Evolutionary conservation across 371 early-diverging fungal genomes (phyloP).

Genomic region (Sporodiniella umbellata): DNA sequence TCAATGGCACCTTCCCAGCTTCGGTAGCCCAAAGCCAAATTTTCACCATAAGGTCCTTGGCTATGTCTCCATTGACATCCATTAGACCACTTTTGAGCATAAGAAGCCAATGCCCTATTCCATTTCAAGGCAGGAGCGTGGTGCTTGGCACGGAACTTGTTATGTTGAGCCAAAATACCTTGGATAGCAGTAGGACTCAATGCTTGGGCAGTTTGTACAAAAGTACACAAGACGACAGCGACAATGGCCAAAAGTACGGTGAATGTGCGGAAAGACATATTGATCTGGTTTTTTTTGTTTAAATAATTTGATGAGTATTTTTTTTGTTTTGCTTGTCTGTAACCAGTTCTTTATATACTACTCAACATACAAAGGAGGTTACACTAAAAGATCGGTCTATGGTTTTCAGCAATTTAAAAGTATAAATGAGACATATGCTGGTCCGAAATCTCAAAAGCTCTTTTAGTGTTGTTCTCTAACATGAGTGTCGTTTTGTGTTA

Average conservation of each 20-base stretch:
- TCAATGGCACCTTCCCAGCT: slow-evolving; percentile 19
- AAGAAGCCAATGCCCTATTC: slow-evolving; percentile 34
- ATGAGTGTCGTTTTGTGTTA: too few relatives aligned
- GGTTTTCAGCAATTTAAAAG: too few relatives aligned
- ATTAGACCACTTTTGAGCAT: slow-evolving; percentile 42
- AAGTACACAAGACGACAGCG: slow-evolving; percentile 6
- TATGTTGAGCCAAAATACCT: slow-evolving; percentile 34
- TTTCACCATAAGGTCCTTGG: slow-evolving; percentile 33
- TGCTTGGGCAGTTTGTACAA: slow-evolving; percentile 7
- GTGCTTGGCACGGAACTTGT: slow-evolving; percentile 42
- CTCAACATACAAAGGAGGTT: too few relatives aligned
- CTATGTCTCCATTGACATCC: slow-evolving; percentile 41
- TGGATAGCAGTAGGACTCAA: neutral
- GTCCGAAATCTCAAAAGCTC: too few relatives aligned
- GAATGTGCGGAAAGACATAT: slow-evolving; percentile 2
- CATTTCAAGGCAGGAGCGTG: slow-evolving; percentile 40
- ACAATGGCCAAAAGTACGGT: slow-evolving; percentile 11
- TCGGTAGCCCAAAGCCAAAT: slow-evolving; percentile 33
- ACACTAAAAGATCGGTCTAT: neutral
- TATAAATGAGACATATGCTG: too few relatives aligned
- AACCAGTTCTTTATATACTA: neutral
- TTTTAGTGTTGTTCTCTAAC: too few relatives aligned
- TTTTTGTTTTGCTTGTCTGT: too few relatives aligned
- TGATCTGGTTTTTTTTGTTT: too few relatives aligned
- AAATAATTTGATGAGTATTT: neutral